phyloP scores from a whole-genome alignment of 2,329 filamentous ascomycete genomes.

The Trichoderma gracile region DNA sequence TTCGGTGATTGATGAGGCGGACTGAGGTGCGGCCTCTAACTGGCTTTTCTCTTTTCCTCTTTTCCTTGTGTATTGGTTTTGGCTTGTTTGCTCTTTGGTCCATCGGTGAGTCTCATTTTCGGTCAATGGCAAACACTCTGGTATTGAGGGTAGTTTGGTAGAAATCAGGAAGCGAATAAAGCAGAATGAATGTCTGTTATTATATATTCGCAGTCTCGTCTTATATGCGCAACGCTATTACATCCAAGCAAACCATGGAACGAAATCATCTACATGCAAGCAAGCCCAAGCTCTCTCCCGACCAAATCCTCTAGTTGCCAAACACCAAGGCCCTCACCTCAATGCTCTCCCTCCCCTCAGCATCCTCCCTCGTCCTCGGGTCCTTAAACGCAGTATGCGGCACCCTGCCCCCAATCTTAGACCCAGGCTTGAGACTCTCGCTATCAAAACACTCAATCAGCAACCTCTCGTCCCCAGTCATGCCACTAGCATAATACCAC shows the following conservation, averaged over 20 bases:
- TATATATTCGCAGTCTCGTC: background rate
- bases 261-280: conserved; percentile 1
- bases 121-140: background rate
- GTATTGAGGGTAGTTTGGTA: background rate
- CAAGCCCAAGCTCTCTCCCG: background rate
- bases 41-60: background rate
- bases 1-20: background rate
- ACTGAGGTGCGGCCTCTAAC: background rate
- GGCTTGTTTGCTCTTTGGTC: background rate
- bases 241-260: background rate
- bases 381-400: conserved; percentile 82
- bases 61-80: background rate
- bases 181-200: conserved; percentile 12
- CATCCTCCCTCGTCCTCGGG: conserved; percentile 67
- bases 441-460: conserved; percentile 79
- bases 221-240: conserved; percentile 7
- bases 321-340: conserved; percentile 87
- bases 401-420: conserved; percentile 55
- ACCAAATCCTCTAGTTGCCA: conserved; percentile 48
- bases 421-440: conserved; percentile 52
- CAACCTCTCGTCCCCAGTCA: conserved; percentile 71
- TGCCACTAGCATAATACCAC: conserved; percentile 81
- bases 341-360: conserved; percentile 79
- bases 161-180: background rate
- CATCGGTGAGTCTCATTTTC: too few species aligned